Conservation (phyloP, 208 protist genomes). For the Jaenimonas drosophilae region DNA sequence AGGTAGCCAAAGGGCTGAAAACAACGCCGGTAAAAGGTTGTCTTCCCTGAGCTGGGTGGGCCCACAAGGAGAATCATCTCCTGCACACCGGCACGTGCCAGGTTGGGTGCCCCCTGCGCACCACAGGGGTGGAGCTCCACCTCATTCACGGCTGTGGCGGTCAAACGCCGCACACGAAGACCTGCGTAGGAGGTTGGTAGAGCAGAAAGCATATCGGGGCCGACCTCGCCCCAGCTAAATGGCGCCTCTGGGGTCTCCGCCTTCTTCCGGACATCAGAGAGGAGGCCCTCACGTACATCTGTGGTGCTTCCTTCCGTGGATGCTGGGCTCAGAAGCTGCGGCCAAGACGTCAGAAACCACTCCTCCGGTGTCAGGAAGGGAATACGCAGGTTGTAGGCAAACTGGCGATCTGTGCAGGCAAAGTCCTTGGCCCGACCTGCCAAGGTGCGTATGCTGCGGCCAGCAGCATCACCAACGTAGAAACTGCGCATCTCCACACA, state of each 20-base stretch:
- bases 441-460: slow-evolving; percentile 37
- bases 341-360: slow-evolving; percentile 36
- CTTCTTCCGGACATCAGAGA: no score
- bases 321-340: slow-evolving; percentile 7
- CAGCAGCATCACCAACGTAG: slow-evolving; percentile 92
- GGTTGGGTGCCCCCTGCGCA: not conserved
- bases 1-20: slow-evolving; percentile 74
- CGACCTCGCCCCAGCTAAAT: slow-evolving; percentile 41
- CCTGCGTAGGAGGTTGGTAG: slow-evolving; percentile 36
- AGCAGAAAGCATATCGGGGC: slow-evolving; percentile 27
- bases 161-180: slow-evolving; percentile 16
- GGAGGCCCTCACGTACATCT: not conserved
- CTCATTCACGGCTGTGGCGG: slow-evolving; percentile 3
- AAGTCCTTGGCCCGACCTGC: slow-evolving; percentile 87
- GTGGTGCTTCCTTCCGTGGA: slow-evolving; percentile 3
- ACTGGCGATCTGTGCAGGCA: slow-evolving; percentile 82
- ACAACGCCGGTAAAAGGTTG: slow-evolving; percentile 76
- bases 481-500: slow-evolving; percentile 40
- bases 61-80: slow-evolving; percentile 87
- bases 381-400: slow-evolving; percentile 78
- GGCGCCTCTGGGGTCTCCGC: not conserved
- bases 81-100: no score
- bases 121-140: slow-evolving; percentile 5
- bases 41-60: slow-evolving; percentile 84
- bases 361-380: slow-evolving; percentile 89